These are phyloP conservation scores for Trypanosoma boissoni DNA, from an alignment of 208 protist genomes.

Conservation along the genomic window DNA sequence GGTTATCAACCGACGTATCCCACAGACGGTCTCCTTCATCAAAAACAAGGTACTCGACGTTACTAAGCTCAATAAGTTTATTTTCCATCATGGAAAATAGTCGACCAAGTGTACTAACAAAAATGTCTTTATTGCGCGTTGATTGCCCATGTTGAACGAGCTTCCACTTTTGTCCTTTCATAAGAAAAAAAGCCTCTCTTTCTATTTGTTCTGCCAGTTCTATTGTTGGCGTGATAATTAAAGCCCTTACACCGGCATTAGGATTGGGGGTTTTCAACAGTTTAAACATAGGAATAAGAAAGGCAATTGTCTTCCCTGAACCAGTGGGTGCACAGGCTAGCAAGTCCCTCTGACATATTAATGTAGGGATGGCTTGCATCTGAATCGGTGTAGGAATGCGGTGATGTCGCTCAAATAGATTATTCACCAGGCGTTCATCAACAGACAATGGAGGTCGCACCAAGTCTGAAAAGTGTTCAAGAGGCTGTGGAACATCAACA, in stretches of 20 bases:
- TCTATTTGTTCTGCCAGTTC: constrained; percentile 97
- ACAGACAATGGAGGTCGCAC: constrained; percentile 75
- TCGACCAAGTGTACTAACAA: constrained; percentile 88
- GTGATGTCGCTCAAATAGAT: constrained; percentile 83
- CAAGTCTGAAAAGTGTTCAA: constrained; percentile 83
- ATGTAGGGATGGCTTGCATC: constrained; percentile 94
- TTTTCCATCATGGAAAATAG: constrained; percentile 77
- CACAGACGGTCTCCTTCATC: constrained; percentile 98
- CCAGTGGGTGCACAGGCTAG: constrained; percentile 88
- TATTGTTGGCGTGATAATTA: constrained; percentile 95
- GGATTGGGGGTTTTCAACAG: constrained; percentile 74
- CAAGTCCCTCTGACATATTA: constrained; percentile 89
- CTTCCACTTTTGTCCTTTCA: constrained; percentile 82
- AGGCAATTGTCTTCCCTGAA: constrained; percentile 96
- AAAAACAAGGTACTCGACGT: constrained; percentile 93
- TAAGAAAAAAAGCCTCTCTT: constrained; percentile 87
- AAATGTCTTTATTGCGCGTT: constrained; percentile 91
- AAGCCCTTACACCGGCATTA: constrained; percentile 82
- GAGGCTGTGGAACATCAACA: constrained; percentile 71
- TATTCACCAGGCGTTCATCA: constrained; percentile 72
- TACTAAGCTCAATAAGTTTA: constrained; percentile 65
- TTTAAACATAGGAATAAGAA: constrained; percentile 92
- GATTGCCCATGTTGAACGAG: constrained; percentile 89
- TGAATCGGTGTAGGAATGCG: constrained; percentile 95
- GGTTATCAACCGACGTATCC: constrained; percentile 83